A percentile compares a stretch with the other conserved stretches of the same genome.
phyloP scores from a whole-genome alignment of 148 eudicot species.

The Vaccinium myrtillus region DNA sequence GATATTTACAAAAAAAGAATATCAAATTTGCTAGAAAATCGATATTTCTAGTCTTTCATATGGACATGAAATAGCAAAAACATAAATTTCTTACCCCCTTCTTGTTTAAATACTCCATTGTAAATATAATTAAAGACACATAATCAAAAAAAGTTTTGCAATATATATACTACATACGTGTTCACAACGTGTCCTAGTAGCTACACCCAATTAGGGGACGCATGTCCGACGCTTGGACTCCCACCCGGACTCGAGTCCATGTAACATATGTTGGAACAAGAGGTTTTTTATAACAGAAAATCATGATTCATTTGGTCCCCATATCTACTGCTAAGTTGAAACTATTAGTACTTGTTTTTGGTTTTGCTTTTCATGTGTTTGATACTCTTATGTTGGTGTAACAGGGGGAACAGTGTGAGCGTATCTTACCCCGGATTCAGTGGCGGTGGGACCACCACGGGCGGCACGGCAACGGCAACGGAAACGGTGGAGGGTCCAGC shows the following conservation, averaged over 20 bases:
- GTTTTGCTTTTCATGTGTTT: not conserved
- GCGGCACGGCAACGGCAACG: not conserved
- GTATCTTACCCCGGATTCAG: constrained; percentile 14
- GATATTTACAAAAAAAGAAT: no score
- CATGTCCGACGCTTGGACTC: no score
- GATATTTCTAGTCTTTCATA: no score
- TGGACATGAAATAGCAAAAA: no score
- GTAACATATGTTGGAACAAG: not conserved
- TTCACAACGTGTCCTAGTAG: fast-evolving
- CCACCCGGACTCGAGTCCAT: no score
- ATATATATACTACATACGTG: no score
- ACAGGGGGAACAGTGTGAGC: constrained; percentile 20
- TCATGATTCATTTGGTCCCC: not conserved
- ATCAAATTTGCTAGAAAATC: no score
- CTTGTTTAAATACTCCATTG: no score
- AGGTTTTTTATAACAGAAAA: not conserved
- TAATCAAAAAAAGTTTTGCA: no score
- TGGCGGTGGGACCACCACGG: not conserved
- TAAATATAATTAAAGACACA: no score
- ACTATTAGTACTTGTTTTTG: not conserved
- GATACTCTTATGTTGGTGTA: not conserved
- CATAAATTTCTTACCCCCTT: no score
- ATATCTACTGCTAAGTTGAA: not conserved
- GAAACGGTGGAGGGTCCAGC: constrained; percentile 10
- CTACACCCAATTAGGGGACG: no score